Evolutionary conservation across 2,329 filamentous ascomycete species (phyloP), one percentile per base, ranked within the genome.

Genomic region (Tolypocladium endophyticum): DNA sequence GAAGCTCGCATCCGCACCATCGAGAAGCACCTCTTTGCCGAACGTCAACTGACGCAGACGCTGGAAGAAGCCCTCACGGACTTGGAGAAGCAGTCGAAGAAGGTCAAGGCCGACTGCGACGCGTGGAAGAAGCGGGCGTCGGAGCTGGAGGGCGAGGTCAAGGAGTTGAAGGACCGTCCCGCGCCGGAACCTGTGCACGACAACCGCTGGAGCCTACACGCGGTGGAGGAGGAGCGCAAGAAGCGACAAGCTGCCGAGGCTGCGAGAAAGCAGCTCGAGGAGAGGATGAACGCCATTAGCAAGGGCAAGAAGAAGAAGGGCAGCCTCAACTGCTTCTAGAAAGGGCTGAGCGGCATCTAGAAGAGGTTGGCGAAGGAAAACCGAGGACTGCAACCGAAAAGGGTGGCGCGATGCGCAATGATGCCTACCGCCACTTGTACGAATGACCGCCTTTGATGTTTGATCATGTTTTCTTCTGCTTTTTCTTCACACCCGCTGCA

Each of bases 21-120:
- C 63, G 93, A 99, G 79, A 97, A 97, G 79, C 92, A 97, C 70
- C 83, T 99, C 30, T 88, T 89, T 64, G 94, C 94, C 4, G 94
- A 99, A 79, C 96, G 96, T 72, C 93, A 97, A 73, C 86, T 99
- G 61, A 99, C 93, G 0, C 88, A 90, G 55, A 97, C 93, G 2
- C 83, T 99, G 45, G 94, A 99, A 73, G 93, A 97, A 75, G 94
- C 94, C 8, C 85, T 99, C 36, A 93, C 91, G 2, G 94, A 99
- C 68, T 84, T 99, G 43, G 94, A 99, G 76, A 85, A 86, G 59
- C 92, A 95, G 67, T 92, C 89, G 68, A 95, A 93, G 74, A 93
- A 93, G 79, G 87, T 93, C 73, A 96, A 95, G 79, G 79, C 85
- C 2, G 94, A 99, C 73, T 88, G 90, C 72, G 94, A 97, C 58